Base-by-base conservation (phyloP, 768 basidiomycete species). In the Botryobasidium botryosum region DNA sequence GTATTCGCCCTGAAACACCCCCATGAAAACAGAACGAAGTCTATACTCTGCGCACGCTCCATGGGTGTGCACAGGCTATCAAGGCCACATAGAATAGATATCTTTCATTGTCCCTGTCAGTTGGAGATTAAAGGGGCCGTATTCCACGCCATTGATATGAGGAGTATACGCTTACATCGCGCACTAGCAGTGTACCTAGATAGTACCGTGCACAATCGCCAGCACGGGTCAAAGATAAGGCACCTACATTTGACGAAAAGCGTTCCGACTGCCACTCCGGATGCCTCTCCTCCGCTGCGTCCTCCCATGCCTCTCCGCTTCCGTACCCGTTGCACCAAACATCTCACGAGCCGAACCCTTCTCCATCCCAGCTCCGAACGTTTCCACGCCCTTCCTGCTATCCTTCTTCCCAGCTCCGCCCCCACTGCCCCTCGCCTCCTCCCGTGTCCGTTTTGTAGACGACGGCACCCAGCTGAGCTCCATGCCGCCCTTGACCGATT, bases 241-340 rank as follows among this genome's bases (percentile, higher is more conserved):
- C n/a, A n/a, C n/a, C n/a, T 27, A 54, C 37, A 56, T 36, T 35
- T 46, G 28, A 31, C 57, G 28, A 59, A 87, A 84, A 2, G 71
- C 74, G 60, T 91, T 96, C 65, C 77, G 87, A 59, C 84, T 87
- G 25, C 90, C 92, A 57, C 87, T 94, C 42, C 92, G 69, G 42
- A 80, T 69, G 6, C 77, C 82, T 55, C 74, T 74, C 59, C 91
- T 65, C 54, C 85, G 69, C 29, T 81, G 70, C 27, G 71, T 77
- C 61, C 92, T 67, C n/a, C 92, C 91, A 33, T 68, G 70, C 53
- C 78, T 66, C 41, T 84, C 82, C 48, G 69, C 69, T 50, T 80
- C 82, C n/a, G n/a, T n/a, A n/a, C n/a, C n/a, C n/a, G n/a, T n/a
- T 21, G 60, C 52, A 21, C 52, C 52, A 24, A 56, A 52, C 13